These are phyloP conservation scores for Gaeumannomyces tritici DNA, from an alignment of 2,329 filamentous ascomycete species.

Conservation along the genomic window DNA sequence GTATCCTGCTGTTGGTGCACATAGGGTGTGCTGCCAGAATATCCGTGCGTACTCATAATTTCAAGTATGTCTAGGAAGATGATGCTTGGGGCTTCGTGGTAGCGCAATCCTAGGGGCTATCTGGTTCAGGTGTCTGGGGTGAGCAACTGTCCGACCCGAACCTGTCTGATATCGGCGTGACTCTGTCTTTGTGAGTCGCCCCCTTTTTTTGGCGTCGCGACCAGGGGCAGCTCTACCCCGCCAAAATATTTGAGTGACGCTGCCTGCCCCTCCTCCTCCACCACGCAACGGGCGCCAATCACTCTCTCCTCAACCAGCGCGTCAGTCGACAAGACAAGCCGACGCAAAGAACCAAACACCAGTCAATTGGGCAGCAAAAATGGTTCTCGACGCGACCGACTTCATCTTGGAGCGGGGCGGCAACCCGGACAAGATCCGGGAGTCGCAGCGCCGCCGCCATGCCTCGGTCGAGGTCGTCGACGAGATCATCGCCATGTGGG, in stretches of 20 bases:
- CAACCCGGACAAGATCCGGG: constrained; percentile 82
- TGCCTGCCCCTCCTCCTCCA: not conserved
- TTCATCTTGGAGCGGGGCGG: constrained; percentile 83
- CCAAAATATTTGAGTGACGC: constrained; percentile 2
- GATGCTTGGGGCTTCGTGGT: not conserved
- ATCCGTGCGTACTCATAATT: not conserved
- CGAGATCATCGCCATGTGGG: constrained; percentile 78
- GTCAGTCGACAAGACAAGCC: no score
- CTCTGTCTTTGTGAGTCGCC: not conserved
- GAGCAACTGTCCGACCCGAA: not conserved
- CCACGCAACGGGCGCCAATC: no score
- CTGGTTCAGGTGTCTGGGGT: not conserved
- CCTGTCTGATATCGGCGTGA: not conserved
- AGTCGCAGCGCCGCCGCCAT: constrained; percentile 74
- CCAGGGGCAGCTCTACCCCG: not conserved
- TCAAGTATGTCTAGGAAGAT: not conserved
- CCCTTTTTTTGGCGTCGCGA: not conserved
- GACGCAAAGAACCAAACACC: no score
- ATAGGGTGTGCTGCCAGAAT: not conserved
- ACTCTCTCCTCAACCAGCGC: not conserved
- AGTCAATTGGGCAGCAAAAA: constrained; percentile 20
- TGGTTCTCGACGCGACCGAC: constrained; percentile 64
- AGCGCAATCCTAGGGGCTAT: not conserved
- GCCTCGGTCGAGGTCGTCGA: constrained; percentile 79
- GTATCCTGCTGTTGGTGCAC: not conserved